phyloP scores from a whole-genome alignment of 768 basidiomycete species.

The Xanthoconium purpureum region DNA sequence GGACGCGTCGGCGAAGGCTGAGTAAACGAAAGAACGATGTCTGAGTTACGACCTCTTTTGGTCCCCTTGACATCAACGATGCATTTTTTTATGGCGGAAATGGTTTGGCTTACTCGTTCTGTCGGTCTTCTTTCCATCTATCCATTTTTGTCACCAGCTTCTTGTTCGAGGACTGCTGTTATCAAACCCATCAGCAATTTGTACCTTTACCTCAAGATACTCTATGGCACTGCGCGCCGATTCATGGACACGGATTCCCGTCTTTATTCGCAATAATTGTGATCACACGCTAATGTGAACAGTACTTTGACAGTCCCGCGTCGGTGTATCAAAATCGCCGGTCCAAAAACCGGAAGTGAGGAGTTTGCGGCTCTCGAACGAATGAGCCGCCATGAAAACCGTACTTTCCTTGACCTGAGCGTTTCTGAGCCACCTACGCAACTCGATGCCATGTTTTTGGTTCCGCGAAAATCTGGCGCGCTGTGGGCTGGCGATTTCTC shows the following conservation, averaged over 20 bases:
- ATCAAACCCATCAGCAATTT: slow-evolving; percentile 5
- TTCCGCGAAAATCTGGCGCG: slow-evolving; percentile 23
- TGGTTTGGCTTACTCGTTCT: slow-evolving; percentile 15
- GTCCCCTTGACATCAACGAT: slow-evolving; percentile 10
- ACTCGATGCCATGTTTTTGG: slow-evolving; percentile 14
- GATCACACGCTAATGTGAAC: slow-evolving; percentile 5
- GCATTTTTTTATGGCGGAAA: slow-evolving; percentile 18
- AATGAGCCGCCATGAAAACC: neutral
- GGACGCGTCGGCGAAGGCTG: slow-evolving; percentile 30
- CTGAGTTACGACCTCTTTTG: slow-evolving; percentile 17
- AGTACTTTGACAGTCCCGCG: neutral
- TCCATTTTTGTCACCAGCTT: slow-evolving; percentile 5
- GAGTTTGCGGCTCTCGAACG: neutral
- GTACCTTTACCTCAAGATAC: slow-evolving; percentile 9
- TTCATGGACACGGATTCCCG: slow-evolving; percentile 2
- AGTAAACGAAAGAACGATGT: slow-evolving; percentile 33
- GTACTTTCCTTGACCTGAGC: slow-evolving; percentile 2
- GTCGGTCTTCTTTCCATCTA: slow-evolving; percentile 19
- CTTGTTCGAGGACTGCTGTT: slow-evolving; percentile 9
- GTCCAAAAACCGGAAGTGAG: neutral
- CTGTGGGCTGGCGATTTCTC: no score
- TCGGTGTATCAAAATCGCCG: neutral
- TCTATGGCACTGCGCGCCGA: slow-evolving; percentile 17
- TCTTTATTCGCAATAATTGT: neutral
- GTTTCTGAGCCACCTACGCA: neutral